Conservation (phyloP, 129 eudicot species). For the Chrysanthemum lavandulifolium region DNA sequence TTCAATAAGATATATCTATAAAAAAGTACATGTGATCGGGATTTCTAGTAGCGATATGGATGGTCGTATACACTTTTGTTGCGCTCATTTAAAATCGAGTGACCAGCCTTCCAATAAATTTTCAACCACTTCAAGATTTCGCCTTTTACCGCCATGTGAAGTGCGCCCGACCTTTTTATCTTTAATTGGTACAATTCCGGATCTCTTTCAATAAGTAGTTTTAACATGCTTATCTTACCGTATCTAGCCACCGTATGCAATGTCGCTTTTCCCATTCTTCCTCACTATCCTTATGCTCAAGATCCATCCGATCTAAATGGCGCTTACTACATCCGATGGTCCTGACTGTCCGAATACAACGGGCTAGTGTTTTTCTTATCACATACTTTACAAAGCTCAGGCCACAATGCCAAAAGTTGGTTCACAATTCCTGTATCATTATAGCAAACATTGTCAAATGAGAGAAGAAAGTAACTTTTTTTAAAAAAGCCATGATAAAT, state of each 20-base stretch:
- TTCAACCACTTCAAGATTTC: constrained; percentile 68
- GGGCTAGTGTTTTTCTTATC: constrained; percentile 81
- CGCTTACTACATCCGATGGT: constrained; percentile 77
- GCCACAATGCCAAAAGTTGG: constrained; percentile 66
- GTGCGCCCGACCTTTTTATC: constrained; percentile 98
- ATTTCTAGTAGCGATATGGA: constrained; percentile 91
- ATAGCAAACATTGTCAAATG: constrained; percentile 4
- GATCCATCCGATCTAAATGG: constrained; percentile 72
- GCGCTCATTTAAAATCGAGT: constrained; percentile 77
- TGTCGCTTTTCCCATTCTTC: constrained; percentile 88
- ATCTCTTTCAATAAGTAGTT: constrained; percentile 69
- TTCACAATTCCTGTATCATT: constrained; percentile 61
- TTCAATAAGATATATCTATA: not conserved
- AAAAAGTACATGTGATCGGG: constrained; percentile 69
- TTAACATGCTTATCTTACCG: constrained; percentile 60
- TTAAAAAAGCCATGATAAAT: too few relatives aligned
- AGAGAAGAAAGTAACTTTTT: too few relatives aligned
- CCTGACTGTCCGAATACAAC: constrained; percentile 78
- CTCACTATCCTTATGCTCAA: constrained; percentile 64
- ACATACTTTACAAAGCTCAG: constrained; percentile 76
- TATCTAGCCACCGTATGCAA: constrained; percentile 83
- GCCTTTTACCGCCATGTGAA: constrained; percentile 99
- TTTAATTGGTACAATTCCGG: constrained; percentile 70
- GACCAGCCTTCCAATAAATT: constrained; percentile 73
- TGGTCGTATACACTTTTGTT: constrained; percentile 91